Percentiles rank a stretch among this genome's conserved stretches.
phyloP scores from a whole-genome alignment of 1,284 basidiomycete genomes.

The Paramarasmius palmivorus region DNA sequence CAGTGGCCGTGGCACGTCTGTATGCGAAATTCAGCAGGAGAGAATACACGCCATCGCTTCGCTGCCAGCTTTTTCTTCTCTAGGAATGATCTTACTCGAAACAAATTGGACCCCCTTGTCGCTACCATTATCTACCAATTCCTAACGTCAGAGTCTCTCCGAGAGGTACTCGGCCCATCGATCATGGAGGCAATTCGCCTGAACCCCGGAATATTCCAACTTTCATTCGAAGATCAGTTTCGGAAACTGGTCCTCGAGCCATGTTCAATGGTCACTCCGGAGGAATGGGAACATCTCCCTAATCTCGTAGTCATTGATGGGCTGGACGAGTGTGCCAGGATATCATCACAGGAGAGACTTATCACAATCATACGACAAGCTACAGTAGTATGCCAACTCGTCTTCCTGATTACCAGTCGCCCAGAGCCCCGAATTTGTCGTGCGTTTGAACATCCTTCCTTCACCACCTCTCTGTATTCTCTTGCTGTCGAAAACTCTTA shows the following conservation, averaged over 20 bases:
- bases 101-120: background rate
- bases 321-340: background rate
- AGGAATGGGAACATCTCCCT: background rate
- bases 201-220: background rate
- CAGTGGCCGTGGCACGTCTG: too few species aligned
- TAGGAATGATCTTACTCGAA: background rate
- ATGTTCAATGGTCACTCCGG: background rate
- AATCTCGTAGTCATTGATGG: conserved; percentile 3
- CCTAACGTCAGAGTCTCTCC: background rate
- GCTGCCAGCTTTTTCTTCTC: conserved; percentile 2
- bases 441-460: background rate
- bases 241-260: background rate
- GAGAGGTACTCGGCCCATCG: background rate
- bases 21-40: too few species aligned
- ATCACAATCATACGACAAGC: background rate
- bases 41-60: too few species aligned
- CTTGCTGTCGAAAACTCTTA: background rate
- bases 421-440: background rate
- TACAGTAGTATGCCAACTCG: background rate
- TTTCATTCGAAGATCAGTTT: background rate
- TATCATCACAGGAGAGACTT: background rate
- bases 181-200: background rate
- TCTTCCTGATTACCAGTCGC: background rate
- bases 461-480: background rate
- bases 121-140: background rate